Conservation (phyloP, 2,329 filamentous ascomycete species). For the Colletotrichum incanum region DNA sequence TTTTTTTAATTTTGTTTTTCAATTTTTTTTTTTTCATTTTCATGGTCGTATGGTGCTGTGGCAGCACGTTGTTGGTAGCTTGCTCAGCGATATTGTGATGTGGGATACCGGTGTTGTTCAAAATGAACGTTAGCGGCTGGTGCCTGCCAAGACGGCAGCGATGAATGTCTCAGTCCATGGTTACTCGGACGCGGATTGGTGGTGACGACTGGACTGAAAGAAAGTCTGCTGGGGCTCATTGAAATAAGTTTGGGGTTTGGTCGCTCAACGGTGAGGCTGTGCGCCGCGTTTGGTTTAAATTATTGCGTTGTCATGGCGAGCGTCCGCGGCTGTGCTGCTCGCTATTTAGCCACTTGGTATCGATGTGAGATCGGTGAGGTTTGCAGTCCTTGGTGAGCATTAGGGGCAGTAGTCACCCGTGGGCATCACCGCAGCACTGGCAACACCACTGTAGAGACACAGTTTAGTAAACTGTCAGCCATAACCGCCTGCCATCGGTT, state of each 20-base stretch:
- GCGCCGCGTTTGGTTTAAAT: not conserved
- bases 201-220: not conserved
- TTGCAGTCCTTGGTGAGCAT: not conserved
- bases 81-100: not conserved
- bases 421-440: not conserved
- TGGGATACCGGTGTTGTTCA: conserved; percentile 1
- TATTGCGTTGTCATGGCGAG: conserved; percentile 20
- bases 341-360: not conserved
- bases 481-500: conserved; percentile 14
- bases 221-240: conserved; percentile 11
- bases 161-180: conserved; percentile 22
- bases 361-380: not conserved
- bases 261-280: conserved; percentile 27
- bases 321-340: not conserved
- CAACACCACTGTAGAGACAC: conserved; percentile 2
- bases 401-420: not conserved
- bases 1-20: too few relatives aligned
- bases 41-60: not conserved
- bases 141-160: conserved; percentile 30
- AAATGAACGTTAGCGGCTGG: conserved; percentile 8
- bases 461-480: conserved; percentile 13
- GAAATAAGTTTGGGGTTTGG: conserved; percentile 12
- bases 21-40: too few relatives aligned
- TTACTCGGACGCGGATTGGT: conserved; percentile 9
- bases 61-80: not conserved